These are phyloP conservation scores for Paramecium octaurelia DNA, from an alignment of 73 alveolate species.

Conservation along the genomic window DNA sequence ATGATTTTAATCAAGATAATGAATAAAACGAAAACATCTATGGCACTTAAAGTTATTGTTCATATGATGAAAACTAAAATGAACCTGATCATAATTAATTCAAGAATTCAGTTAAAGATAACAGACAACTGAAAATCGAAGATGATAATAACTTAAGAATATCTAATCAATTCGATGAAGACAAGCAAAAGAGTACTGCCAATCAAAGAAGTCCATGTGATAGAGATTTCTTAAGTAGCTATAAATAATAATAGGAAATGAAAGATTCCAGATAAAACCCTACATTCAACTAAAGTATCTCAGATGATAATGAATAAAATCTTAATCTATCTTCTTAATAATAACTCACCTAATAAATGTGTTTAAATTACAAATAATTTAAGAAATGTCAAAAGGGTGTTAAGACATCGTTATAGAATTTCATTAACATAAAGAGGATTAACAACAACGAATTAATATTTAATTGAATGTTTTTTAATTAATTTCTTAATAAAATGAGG, in stretches of 20 bases:
- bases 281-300: not conserved
- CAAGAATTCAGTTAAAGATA: not conserved
- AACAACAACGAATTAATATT: not conserved
- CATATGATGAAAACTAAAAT: not conserved
- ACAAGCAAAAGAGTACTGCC: not conserved
- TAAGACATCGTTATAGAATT: not conserved
- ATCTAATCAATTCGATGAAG: not conserved
- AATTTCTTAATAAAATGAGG: not conserved
- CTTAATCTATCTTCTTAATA: not conserved
- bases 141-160: not conserved
- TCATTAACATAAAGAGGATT: not conserved
- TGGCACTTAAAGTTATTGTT: not conserved
- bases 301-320: not conserved
- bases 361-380: not conserved
- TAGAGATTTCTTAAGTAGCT: not conserved
- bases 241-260: not conserved
- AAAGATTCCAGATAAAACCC: not conserved
- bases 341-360: not conserved
- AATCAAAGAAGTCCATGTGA: not conserved
- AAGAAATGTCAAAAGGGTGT: not conserved
- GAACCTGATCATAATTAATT: not conserved
- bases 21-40: not conserved
- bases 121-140: not conserved
- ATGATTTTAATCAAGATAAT: not conserved
- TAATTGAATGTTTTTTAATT: not conserved